Base-by-base conservation (phyloP, 306 rosid genomes). In the Lathyrus tuberosus region DNA sequence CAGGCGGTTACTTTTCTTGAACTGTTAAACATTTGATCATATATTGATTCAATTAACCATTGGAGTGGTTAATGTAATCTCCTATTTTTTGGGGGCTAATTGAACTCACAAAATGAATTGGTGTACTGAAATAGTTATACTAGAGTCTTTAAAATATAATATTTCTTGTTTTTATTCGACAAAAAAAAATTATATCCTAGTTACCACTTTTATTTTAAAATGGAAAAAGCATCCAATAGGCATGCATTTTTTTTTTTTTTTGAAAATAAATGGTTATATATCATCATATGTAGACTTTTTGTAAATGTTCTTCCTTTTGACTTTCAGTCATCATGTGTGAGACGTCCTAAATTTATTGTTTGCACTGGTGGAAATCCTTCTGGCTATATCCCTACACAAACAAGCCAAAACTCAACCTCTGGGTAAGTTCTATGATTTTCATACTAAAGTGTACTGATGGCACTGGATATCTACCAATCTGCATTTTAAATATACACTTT, bases 321-420 rank as follows among this genome's bases (percentile, higher is more conserved):
- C 65, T 80, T 77, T 61, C 84, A 94, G 99, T 84, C 96, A 84
- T 71, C 89, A 41, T 91, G 96, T 67, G 95, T 91, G 78, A 83
- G 99, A 79, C 86, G 99, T 46, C 97, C 95, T 26, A 94, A 91
- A 83, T 94, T 94, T 73, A 94, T 94, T 77, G 65, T 94, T 83
- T 91, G 97, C 85, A 87, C 97, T 24, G 99, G 99, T 1, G 99
- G 96, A 75, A 91, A 83, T 81, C 78, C 92, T 63, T 81, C 83
- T 0, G 85, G 86, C 57, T 85, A 83, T 73, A 84, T 88, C 76
- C 99, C 99, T 18, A 88, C 97, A 53, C 80, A 90, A 77, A 49
- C 97, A 70, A 86, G 76, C 85, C 89, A 86, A 84, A 89, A 70
- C 70, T 73, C 90, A 75, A 48, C 87, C 20, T 37, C 89, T 57